Evolutionary conservation across 768 basidiomycete genomes (phyloP).

Genomic region (Podaxis pistillaris): DNA sequence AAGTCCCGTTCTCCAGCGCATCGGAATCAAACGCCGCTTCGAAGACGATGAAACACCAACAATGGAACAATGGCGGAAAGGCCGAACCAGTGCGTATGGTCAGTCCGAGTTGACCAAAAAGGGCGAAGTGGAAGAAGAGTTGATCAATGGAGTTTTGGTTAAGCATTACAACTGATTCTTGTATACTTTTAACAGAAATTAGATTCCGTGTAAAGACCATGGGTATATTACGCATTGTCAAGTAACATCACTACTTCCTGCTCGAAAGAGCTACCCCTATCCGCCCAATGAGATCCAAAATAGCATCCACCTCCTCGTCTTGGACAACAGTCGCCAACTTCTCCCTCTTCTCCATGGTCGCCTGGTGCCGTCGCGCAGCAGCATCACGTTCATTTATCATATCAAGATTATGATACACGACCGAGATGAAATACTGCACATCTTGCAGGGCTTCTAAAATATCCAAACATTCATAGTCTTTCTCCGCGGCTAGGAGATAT

Average conservation of each 20-base stretch:
- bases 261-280: slow-evolving; percentile 57
- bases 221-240: neutral
- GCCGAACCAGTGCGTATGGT: slow-evolving; percentile 51
- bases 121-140: slow-evolving; percentile 52
- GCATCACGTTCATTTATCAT: slow-evolving; percentile 54
- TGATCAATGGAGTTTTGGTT: slow-evolving; percentile 52
- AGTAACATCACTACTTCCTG: slow-evolving; percentile 20
- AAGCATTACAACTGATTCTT: slow-evolving; percentile 50
- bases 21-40: slow-evolving; percentile 37
- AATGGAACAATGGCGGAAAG: slow-evolving; percentile 52
- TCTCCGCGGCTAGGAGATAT: slow-evolving; percentile 61
- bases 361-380: slow-evolving; percentile 46
- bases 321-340: slow-evolving; percentile 40
- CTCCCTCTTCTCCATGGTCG: slow-evolving; percentile 39
- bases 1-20: slow-evolving; percentile 47
- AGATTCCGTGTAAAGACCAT: neutral
- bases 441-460: slow-evolving; percentile 61
- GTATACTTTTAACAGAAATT: neutral
- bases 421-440: slow-evolving; percentile 69
- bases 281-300: slow-evolving; percentile 57
- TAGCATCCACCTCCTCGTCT: slow-evolving; percentile 52
- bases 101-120: slow-evolving; percentile 39
- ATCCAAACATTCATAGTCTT: slow-evolving; percentile 60
- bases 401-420: slow-evolving; percentile 70
- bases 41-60: slow-evolving; percentile 44